Percentiles rank a stretch among this genome's conserved stretches.
Evolutionary conservation across 108 stramenopile species (phyloP).

Genomic region (Stephanodiscus triporus): DNA sequence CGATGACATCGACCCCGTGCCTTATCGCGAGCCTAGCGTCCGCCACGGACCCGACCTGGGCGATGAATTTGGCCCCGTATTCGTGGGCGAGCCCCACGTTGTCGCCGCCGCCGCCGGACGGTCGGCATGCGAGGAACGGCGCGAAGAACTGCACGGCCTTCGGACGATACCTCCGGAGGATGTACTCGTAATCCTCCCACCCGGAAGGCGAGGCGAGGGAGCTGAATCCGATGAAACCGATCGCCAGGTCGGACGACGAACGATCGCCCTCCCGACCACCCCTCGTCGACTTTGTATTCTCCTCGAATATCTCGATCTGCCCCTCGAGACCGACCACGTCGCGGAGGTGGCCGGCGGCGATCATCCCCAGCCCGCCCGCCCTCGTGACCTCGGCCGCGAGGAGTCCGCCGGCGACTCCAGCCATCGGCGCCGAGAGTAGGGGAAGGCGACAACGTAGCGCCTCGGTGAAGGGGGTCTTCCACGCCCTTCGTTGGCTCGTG

Average conservation of each 20-base stretch:
- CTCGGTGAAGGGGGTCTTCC: constrained; percentile 60
- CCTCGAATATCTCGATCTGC: constrained; percentile 58
- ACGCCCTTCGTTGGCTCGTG: too few species aligned
- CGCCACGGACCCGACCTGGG: constrained; percentile 67
- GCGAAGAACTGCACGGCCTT: constrained; percentile 79
- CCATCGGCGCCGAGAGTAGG: constrained; percentile 79
- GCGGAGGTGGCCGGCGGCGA: constrained; percentile 64
- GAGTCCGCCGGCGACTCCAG: constrained; percentile 63
- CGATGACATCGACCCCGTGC: constrained; percentile 66
- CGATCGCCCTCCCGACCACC: constrained; percentile 9
- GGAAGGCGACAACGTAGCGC: constrained; percentile 56
- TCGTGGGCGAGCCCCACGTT: constrained; percentile 66
- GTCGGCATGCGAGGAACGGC: constrained; percentile 47
- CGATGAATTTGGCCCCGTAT: constrained; percentile 60
- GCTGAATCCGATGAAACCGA: constrained; percentile 75
- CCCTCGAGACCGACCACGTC: constrained; percentile 42
- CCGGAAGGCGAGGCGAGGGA: constrained; percentile 51
- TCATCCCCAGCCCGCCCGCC: constrained; percentile 70
- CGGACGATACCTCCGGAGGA: constrained; percentile 59
- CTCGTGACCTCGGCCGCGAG: constrained; percentile 64
- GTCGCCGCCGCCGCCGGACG: constrained; percentile 1
- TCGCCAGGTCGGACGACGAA: constrained; percentile 24
- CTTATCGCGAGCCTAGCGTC: constrained; percentile 64
- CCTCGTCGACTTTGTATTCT: not conserved
- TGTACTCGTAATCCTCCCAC: constrained; percentile 55